These are phyloP conservation scores for Malus asiatica DNA, from an alignment of 306 rosid genomes.

Conservation along the genomic window DNA sequence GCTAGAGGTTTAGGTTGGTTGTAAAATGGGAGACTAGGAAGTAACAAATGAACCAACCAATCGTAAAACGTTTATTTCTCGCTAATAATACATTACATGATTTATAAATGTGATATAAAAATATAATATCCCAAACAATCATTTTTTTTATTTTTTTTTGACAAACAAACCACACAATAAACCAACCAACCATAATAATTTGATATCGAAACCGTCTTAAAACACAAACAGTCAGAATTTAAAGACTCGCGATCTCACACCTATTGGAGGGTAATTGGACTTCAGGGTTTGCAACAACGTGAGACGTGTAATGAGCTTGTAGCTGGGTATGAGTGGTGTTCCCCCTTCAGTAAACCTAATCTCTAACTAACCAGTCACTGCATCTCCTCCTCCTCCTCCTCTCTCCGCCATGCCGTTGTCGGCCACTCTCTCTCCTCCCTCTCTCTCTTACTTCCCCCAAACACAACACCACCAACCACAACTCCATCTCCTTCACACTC, in stretches of 20 bases:
- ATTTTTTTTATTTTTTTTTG: accelerated
- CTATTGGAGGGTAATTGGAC: neutral
- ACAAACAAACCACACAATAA: too few species aligned
- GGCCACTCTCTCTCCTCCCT: constrained; percentile 8
- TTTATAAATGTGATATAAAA: too few species aligned
- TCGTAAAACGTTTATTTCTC: too few species aligned
- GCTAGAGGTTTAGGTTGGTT: neutral
- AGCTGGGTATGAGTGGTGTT: too few species aligned
- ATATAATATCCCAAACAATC: too few species aligned
- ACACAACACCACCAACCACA: neutral
- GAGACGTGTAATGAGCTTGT: neutral
- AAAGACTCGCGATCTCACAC: too few species aligned
- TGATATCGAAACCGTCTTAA: too few species aligned
- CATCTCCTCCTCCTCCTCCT: neutral
- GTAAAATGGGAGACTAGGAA: too few species aligned
- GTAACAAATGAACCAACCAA: neutral
- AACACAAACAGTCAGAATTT: too few species aligned
- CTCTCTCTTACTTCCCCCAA: constrained; percentile 3
- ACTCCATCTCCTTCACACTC: neutral
- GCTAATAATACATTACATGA: accelerated
- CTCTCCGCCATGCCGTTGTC: constrained; percentile 30
- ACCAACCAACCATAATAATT: too few species aligned
- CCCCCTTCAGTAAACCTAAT: too few species aligned
- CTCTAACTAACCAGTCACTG: neutral
- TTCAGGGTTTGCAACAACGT: neutral